Base-by-base conservation (phyloP, 352 stramenopile species). In the Pythium volutum region DNA sequence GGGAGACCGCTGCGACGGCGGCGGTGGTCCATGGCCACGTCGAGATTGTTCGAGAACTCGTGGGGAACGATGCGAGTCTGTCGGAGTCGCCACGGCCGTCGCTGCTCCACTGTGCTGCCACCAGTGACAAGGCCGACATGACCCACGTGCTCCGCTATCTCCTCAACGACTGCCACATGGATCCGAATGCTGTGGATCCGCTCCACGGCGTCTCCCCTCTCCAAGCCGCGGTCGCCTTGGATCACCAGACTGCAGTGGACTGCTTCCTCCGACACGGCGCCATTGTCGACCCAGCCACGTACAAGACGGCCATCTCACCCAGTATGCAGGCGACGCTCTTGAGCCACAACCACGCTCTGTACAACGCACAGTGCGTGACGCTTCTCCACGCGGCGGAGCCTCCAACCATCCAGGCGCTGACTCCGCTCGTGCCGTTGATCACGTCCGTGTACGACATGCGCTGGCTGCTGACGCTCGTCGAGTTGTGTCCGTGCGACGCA, bases 401-500 rank as follows among this genome's bases (percentile, higher is more conserved):
- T 1, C 8, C 63, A 6, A 55, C 53, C 2, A 25, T 64, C 31
- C 39, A 38, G 1, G 49, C 56, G 16, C 36, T 79, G 29, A 39
- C 31, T 0, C 51, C 62, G 26, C 53, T 80, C 12, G 22, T 75
- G 27, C 61, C 63, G 7, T 43, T 75, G 1, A 56, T 77, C 33
- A 80, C 73, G 7, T 77, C 64, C 2, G 69, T 77, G 9, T 71
- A 73, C 43, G 69, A 79, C 42, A 47, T 80, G 5, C 62, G 63
- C 2, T 33, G 64, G 50, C 55, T 77, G 18, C 53, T 76, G 29
- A 65, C 52, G 4, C 52, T 79, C 5, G 25, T 64, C 1, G 39
- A 26, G 12, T 16, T 64, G 36, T 39, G 25, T 41, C 11, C n/a
- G n/a, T n/a, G n/a, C n/a, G n/a, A n/a, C n/a, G n/a, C n/a, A 1